Evolutionary conservation across 2,329 filamentous ascomycete species (phyloP).

Genomic region (Penicillium sp.): DNA sequence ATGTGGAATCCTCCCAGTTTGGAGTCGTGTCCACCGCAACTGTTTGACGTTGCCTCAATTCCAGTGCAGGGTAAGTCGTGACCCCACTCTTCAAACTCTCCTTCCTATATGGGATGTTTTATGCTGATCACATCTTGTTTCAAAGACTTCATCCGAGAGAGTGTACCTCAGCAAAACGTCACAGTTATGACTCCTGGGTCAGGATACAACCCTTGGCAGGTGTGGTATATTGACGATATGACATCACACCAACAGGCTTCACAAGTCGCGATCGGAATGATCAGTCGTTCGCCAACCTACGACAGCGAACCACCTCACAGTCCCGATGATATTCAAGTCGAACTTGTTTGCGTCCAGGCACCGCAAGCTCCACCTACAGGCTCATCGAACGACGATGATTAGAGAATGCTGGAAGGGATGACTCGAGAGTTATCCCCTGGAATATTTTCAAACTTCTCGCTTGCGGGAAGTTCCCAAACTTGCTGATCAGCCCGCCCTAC

Average conservation of each 20-base stretch:
- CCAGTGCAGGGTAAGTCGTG: slow-evolving; percentile 38
- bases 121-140: slow-evolving; percentile 8
- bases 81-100: neutral
- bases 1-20: slow-evolving; percentile 25
- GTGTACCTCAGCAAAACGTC: slow-evolving; percentile 28
- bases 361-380: slow-evolving; percentile 39
- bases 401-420: neutral
- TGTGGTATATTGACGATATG: slow-evolving; percentile 42
- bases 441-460: neutral
- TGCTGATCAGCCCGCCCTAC: neutral
- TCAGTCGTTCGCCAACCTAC: slow-evolving; percentile 38
- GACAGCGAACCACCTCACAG: slow-evolving; percentile 27
- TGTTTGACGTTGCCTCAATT: slow-evolving; percentile 39
- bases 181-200: slow-evolving; percentile 35
- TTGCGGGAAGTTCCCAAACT: neutral
- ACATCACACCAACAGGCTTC: slow-evolving; percentile 37
- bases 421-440: slow-evolving; percentile 1
- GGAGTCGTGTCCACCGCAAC: slow-evolving; percentile 32
- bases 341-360: slow-evolving; percentile 42
- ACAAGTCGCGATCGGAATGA: slow-evolving; percentile 43
- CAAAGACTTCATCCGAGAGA: slow-evolving; percentile 39
- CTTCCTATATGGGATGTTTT: neutral
- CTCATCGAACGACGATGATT: slow-evolving; percentile 25
- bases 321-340: slow-evolving; percentile 39
- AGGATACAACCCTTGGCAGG: slow-evolving; percentile 36